These are phyloP conservation scores for Neovahlkampfia damariscottae DNA, from an alignment of 78 protist species.

Conservation along the genomic window DNA sequence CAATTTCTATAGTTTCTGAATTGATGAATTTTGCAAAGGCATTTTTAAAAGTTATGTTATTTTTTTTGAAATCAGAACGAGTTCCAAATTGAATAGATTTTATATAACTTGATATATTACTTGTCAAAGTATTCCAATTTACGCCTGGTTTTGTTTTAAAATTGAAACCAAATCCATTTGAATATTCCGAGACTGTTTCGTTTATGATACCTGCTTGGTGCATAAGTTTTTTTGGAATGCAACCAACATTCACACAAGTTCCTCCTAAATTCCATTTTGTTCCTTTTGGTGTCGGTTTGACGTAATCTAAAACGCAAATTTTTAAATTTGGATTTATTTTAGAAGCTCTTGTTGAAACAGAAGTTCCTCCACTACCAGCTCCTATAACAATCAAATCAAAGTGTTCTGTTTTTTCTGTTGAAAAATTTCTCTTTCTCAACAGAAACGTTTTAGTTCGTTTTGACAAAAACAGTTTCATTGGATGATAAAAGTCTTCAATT, in stretches of 20 bases:
- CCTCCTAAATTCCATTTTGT: conserved; percentile 67
- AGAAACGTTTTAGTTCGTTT: no score
- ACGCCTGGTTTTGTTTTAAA: conserved; percentile 4
- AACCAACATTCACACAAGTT: conserved; percentile 86
- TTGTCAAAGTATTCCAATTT: conserved; percentile 40
- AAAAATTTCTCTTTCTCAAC: no score
- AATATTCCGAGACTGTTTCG: conserved; percentile 33
- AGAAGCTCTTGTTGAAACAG: conserved; percentile 51
- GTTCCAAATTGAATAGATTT: conserved; percentile 76
- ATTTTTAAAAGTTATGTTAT: conserved; percentile 57
- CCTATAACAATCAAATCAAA: conserved; percentile 75
- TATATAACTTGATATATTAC: conserved; percentile 55
- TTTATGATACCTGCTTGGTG: conserved; percentile 53
- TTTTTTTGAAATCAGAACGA: conserved; percentile 28
- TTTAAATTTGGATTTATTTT: not conserved
- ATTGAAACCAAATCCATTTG: conserved; percentile 53
- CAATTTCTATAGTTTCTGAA: conserved; percentile 48
- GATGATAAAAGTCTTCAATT: no score
- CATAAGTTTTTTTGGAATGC: conserved; percentile 85
- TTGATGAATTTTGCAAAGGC: conserved; percentile 62
- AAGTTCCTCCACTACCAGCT: conserved; percentile 83
- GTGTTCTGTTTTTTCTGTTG: conserved; percentile 43
- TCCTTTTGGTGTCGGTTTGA: conserved; percentile 65
- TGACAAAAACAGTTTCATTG: no score
- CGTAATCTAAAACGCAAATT: conserved; percentile 51